Evolutionary conservation across 2,329 filamentous ascomycete genomes (phyloP).

Genomic region (Raffaelea arxii): DNA sequence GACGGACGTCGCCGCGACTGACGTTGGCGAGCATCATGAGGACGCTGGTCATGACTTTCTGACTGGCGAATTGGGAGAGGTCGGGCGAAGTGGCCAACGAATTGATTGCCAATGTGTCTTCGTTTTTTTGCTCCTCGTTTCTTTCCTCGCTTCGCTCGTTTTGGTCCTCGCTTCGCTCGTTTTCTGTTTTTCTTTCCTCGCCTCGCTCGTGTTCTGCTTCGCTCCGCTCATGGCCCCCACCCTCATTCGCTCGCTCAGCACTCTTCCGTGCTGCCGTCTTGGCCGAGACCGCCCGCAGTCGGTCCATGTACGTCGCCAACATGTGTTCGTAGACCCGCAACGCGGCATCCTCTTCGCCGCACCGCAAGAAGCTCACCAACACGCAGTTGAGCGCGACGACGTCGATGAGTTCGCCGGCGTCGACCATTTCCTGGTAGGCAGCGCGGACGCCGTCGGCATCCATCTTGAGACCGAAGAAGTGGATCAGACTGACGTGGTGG

Average conservation of each 20-base stretch:
- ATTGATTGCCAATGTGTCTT: background rate
- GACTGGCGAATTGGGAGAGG: constrained; percentile 30
- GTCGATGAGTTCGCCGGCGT: constrained; percentile 79
- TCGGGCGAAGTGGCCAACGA: background rate
- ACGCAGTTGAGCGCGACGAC: constrained; percentile 80
- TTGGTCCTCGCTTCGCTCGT: too few relatives aligned
- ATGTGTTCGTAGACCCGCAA: constrained; percentile 77
- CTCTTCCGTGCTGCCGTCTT: background rate
- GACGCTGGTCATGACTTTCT: constrained; percentile 41
- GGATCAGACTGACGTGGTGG: constrained; percentile 73
- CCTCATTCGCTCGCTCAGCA: background rate
- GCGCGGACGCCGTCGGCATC: constrained; percentile 66
- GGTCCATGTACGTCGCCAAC: constrained; percentile 47
- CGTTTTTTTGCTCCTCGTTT: background rate
- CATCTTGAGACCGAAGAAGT: constrained; percentile 67
- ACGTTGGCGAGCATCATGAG: constrained; percentile 49
- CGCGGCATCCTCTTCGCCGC: constrained; percentile 67
- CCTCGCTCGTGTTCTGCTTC: too few relatives aligned
- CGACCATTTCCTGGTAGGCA: constrained; percentile 76
- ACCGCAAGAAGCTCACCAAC: constrained; percentile 66
- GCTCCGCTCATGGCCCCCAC: too few relatives aligned
- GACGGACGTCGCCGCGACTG: constrained; percentile 42
- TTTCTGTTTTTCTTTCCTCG: too few relatives aligned
- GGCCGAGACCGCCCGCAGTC: background rate
- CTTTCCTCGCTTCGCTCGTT: background rate